Conservation (phyloP, 805 yeast genomes). For the Wickerhamomyces sydowiorum region DNA sequence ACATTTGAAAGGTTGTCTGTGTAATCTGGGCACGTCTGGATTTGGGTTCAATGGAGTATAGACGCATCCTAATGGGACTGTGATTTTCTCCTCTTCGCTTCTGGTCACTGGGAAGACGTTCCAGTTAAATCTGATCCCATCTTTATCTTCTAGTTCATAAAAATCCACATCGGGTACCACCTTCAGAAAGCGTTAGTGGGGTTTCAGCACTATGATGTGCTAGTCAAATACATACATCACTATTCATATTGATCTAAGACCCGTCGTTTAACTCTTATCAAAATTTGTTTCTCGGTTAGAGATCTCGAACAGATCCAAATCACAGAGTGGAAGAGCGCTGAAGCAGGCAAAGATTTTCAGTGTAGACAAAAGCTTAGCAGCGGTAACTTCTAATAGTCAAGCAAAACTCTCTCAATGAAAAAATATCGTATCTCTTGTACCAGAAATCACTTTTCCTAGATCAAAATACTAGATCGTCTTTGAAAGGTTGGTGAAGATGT, state of each 20-base stretch:
- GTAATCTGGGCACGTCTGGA: constrained; percentile 67
- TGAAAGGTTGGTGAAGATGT: too few species aligned
- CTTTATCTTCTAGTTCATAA: constrained; percentile 57
- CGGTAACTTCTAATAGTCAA: neutral
- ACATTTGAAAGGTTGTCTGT: constrained; percentile 77
- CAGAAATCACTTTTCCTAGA: too few species aligned
- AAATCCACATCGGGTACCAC: constrained; percentile 20
- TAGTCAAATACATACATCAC: neutral
- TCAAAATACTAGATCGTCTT: too few species aligned
- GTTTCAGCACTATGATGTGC: neutral
- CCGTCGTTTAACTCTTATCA: too few species aligned
- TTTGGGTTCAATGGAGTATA: constrained; percentile 83
- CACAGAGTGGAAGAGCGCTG: too few species aligned
- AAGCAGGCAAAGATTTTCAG: too few species aligned
- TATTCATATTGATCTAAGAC: too few species aligned
- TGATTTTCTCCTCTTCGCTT: constrained; percentile 80
- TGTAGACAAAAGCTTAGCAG: neutral
- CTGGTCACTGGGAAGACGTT: constrained; percentile 83
- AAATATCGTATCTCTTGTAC: too few species aligned
- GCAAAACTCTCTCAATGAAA: too few species aligned
- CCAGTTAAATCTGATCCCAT: constrained; percentile 73
- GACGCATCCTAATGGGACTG: constrained; percentile 85
- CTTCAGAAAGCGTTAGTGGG: neutral
- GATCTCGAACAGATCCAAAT: too few species aligned
- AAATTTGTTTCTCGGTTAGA: too few species aligned